phyloP scores from a whole-genome alignment of 1,139 yeast species.

The Yamadazyma aaseri region DNA sequence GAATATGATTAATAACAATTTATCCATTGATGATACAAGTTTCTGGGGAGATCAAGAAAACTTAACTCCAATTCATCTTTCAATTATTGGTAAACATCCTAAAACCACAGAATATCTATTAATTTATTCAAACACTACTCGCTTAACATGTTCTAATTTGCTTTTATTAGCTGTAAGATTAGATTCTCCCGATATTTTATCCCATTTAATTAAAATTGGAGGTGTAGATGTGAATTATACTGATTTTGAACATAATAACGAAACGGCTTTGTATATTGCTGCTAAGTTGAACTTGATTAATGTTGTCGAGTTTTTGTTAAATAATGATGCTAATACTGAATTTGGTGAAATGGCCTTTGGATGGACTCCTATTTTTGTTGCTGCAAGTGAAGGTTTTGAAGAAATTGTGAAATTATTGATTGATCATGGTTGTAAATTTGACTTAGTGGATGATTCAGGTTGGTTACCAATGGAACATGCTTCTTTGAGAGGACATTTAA shows the following conservation, averaged over 20 bases:
- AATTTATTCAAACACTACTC: constrained; percentile 37
- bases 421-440: constrained; percentile 51
- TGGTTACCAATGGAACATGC: constrained; percentile 99
- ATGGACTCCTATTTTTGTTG: constrained; percentile 92
- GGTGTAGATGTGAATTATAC: constrained; percentile 66
- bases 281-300: constrained; percentile 59
- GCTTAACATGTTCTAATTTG: constrained; percentile 47
- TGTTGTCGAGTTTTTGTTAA: constrained; percentile 56
- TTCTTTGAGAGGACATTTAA: constrained; percentile 81
- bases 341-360: constrained; percentile 78
- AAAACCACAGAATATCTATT: constrained; percentile 65
- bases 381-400: constrained; percentile 80
- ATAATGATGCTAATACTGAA: constrained; percentile 65
- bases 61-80: constrained; percentile 78
- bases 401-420: constrained; percentile 59
- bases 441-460: constrained; percentile 76
- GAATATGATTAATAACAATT: constrained; percentile 33
- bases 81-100: constrained; percentile 83
- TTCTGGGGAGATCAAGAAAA: constrained; percentile 85
- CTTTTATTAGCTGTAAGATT: constrained; percentile 71
- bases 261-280: constrained; percentile 82
- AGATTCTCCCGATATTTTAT: constrained; percentile 57
- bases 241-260: constrained; percentile 60
- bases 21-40: constrained; percentile 57
- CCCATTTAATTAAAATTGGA: constrained; percentile 52